These are phyloP conservation scores for Bombardia bombarda DNA, from an alignment of 495 filamentous ascomycete genomes.

Conservation along the genomic window DNA sequence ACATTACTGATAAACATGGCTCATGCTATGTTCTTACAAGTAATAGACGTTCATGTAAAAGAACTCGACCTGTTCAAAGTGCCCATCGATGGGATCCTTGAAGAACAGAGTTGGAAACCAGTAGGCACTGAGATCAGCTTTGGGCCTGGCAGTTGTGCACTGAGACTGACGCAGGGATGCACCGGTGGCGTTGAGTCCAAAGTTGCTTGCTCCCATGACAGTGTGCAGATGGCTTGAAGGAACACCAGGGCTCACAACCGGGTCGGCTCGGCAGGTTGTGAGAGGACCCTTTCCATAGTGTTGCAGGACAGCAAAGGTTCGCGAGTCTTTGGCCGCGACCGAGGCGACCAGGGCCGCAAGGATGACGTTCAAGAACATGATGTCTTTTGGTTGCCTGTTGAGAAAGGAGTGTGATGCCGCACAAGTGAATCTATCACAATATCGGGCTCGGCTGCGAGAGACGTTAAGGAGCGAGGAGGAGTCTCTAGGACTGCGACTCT, in stretches of 20 bases:
- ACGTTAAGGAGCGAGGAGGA: not conserved
- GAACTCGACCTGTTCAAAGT: conserved; percentile 57
- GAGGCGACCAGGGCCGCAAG: conserved; percentile 17
- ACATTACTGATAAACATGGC: conserved; percentile 64
- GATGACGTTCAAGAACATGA: conserved; percentile 15
- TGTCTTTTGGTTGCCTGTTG: not conserved
- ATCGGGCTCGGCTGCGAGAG: not conserved
- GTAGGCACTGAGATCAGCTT: conserved; percentile 66
- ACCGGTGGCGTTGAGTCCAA: conserved; percentile 55
- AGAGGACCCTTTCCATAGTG: conserved; percentile 40
- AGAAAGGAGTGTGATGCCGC: not conserved
- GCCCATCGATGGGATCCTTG: conserved; percentile 49
- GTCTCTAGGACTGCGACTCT: conserved; percentile 17
- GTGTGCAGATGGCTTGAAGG: conserved; percentile 57
- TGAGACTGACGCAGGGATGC: conserved; percentile 46
- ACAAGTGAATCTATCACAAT: not conserved
- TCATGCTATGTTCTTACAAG: conserved; percentile 49
- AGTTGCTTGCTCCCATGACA: conserved; percentile 63
- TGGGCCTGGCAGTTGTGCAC: conserved; percentile 60
- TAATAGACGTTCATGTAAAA: conserved; percentile 63
- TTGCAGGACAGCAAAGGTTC: conserved; percentile 38
- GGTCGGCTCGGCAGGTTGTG: conserved; percentile 53
- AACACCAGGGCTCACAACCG: conserved; percentile 52
- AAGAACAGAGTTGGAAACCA: conserved; percentile 69
- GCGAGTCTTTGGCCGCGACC: conserved; percentile 20